Base-by-base conservation (phyloP, 331 rosid genomes). In the Malus hybrid region DNA sequence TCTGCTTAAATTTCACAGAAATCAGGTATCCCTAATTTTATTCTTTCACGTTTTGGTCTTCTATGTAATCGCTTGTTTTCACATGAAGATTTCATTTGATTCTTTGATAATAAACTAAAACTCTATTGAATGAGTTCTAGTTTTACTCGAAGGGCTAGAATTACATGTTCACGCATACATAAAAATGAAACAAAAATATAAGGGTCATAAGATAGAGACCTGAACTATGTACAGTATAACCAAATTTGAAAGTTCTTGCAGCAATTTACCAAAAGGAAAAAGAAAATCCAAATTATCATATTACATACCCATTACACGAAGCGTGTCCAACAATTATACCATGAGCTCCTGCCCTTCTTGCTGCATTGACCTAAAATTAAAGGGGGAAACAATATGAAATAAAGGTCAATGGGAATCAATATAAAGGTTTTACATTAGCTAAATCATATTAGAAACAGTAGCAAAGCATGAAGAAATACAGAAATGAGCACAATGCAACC, bases 261-360 rank as follows among this genome's bases (percentile, higher is more conserved):
- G 34, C n/a, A 62, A 22, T 34, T 14, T 18, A 20, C 16, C 5
- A 28, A 19, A 50, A 7, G 24, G 24, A 24, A 24, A 24, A 24
- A 24, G 24, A 24, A 24, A 24, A 24, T 24, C 24, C 24, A 24
- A 24, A 24, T 24, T 24, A 24, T 24, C 24, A 77, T 61, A 4
- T 24, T 56, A 71, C 82, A 30, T 83, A 90, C 97, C 87, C 87
- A 39, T 83, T 62, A 82, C 84, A 92, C 46, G 97, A 96, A 80
- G 98, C 90, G 24, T 97, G 96, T 34, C 98, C 98, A 82, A 91
- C 67, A 97, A 94, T 94, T 68, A 94, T 97, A 80, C 98, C 98
- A 86, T 90, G 95, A 33, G 98, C 98, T 78, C 98, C 95, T 28
- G 87, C 86, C 64, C 82, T 88, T 74, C 87, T 86, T 75, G 97